Evolutionary conservation across 257 asterid species (phyloP).

Genomic region (Linderniella brevidens): DNA sequence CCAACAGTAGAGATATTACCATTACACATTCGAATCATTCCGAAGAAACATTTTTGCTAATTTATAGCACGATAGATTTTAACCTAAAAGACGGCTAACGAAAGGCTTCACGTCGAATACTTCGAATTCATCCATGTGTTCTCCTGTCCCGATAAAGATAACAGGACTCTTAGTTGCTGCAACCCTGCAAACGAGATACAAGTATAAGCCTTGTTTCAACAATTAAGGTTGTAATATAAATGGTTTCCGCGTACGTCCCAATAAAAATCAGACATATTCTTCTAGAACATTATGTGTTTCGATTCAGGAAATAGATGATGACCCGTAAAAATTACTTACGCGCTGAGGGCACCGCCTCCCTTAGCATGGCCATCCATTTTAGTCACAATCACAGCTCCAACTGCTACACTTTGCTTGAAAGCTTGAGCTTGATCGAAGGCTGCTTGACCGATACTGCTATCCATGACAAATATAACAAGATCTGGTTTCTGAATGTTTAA

Average conservation of each 20-base stretch:
- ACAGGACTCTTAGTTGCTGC: slow-evolving; percentile 97
- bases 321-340: slow-evolving; percentile 47
- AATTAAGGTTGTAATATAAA: background rate
- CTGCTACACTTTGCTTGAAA: slow-evolving; percentile 91
- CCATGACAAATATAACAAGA: slow-evolving; percentile 95
- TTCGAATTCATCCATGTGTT: slow-evolving; percentile 97
- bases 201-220: slow-evolving; percentile 5
- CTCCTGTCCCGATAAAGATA: slow-evolving; percentile 92
- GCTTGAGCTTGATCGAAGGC: slow-evolving; percentile 99
- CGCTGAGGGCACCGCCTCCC: slow-evolving; percentile 99
- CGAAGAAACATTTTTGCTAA: background rate
- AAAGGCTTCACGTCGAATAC: slow-evolving; percentile 93
- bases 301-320: background rate
- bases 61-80: slow-evolving; percentile 6
- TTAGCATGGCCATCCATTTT: slow-evolving; percentile 99
- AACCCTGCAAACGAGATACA: slow-evolving; percentile 40
- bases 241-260: background rate
- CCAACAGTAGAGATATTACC: slow-evolving; percentile 3
- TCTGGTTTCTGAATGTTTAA: slow-evolving; percentile 68
- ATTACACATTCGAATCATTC: background rate
- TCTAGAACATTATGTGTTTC: background rate
- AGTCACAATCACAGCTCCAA: slow-evolving; percentile 94
- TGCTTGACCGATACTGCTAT: slow-evolving; percentile 98
- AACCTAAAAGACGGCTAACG: slow-evolving; percentile 98
- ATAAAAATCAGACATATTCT: no score